A percentile compares a stretch with the other conserved stretches of the same genome.
phyloP scores from a whole-genome alignment of 2,329 filamentous ascomycete genomes.

The Ophiocordyceps australis region DNA sequence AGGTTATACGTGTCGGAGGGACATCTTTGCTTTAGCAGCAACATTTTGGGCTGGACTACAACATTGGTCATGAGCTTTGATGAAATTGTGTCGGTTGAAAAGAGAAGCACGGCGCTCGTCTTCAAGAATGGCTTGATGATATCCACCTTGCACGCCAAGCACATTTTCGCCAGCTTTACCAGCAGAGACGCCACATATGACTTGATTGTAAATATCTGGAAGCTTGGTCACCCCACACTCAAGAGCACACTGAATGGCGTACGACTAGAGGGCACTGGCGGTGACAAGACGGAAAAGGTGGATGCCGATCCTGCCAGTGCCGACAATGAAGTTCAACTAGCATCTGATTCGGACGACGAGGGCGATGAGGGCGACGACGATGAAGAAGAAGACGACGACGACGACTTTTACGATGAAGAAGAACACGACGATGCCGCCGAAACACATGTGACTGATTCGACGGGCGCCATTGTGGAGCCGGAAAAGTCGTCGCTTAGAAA shows the following conservation, averaged over 20 bases:
- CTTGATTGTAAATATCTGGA: slow-evolving; percentile 95
- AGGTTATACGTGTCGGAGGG: slow-evolving; percentile 92
- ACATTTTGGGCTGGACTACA: slow-evolving; percentile 95
- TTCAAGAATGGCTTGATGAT: slow-evolving; percentile 98
- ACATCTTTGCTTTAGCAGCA: slow-evolving; percentile 96
- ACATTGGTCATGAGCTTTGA: slow-evolving; percentile 97
- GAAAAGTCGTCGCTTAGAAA: slow-evolving; percentile 56
- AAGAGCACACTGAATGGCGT: slow-evolving; percentile 86
- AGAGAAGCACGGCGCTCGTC: slow-evolving; percentile 83
- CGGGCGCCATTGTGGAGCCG: slow-evolving; percentile 24
- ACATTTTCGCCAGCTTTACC: slow-evolving; percentile 89
- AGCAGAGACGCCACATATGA: slow-evolving; percentile 94
- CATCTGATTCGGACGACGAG: slow-evolving; percentile 47
- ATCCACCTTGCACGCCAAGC: slow-evolving; percentile 84
- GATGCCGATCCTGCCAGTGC: slow-evolving; percentile 25
- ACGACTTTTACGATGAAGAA: slow-evolving; percentile 63
- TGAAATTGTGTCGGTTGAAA: slow-evolving; percentile 91
- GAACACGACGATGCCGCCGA: slow-evolving; percentile 64
- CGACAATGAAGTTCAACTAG: slow-evolving; percentile 20
- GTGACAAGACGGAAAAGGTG: slow-evolving; percentile 81
- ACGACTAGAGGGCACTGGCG: slow-evolving; percentile 59
- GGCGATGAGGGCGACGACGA: slow-evolving; percentile 45
- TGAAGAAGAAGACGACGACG: slow-evolving; percentile 57
- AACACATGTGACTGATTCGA: slow-evolving; percentile 19
- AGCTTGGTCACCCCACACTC: slow-evolving; percentile 81